Percentiles rank a stretch among this genome's conserved stretches.
Conservation (phyloP, 768 basidiomycete species). For the Pilatotrama ljubarskyi region DNA sequence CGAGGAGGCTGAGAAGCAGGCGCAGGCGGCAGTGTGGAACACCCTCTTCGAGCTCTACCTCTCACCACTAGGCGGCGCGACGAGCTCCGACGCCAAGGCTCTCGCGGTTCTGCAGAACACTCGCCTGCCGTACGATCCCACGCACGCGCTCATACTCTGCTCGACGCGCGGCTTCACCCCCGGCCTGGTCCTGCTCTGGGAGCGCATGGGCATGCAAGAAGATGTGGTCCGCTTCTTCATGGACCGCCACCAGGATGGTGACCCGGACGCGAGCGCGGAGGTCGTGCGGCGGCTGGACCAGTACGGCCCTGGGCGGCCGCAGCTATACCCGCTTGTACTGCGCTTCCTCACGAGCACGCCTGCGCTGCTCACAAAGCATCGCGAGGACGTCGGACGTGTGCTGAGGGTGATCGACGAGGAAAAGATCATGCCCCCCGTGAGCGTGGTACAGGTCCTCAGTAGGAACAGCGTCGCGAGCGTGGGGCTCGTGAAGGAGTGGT, state of each 20-base stretch:
- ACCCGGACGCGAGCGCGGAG: slow-evolving; percentile 42
- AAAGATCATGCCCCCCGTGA: slow-evolving; percentile 84
- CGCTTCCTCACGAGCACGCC: slow-evolving; percentile 86
- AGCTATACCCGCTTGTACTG: slow-evolving; percentile 85
- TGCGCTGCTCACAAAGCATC: slow-evolving; percentile 69
- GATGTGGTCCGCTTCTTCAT: slow-evolving; percentile 94
- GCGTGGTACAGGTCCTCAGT: slow-evolving; percentile 84
- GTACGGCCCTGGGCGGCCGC: slow-evolving; percentile 71
- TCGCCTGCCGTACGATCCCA: slow-evolving; percentile 76
- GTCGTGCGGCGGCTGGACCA: slow-evolving; percentile 72
- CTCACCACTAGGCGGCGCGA: slow-evolving; percentile 43
- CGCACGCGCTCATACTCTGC: slow-evolving; percentile 93
- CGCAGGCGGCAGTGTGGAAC: slow-evolving; percentile 92
- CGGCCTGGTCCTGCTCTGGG: slow-evolving; percentile 90
- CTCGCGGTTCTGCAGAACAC: slow-evolving; percentile 64
- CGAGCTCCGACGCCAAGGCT: slow-evolving; percentile 60
- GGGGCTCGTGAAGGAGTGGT: slow-evolving; percentile 89
- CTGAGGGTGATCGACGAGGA: slow-evolving; percentile 79
- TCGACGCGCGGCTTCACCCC: slow-evolving; percentile 79
- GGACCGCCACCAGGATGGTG: slow-evolving; percentile 54
- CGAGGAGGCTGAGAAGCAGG: slow-evolving; percentile 54
- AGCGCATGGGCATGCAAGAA: slow-evolving; percentile 93
- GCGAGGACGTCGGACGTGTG: slow-evolving; percentile 66
- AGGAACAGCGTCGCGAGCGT: slow-evolving; percentile 89
- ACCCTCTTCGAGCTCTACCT: slow-evolving; percentile 94